Evolutionary conservation across 306 rosid species (phyloP), one percentile per base, ranked within the genome.

Genomic region (Amphicarpaea edgeworthii): DNA sequence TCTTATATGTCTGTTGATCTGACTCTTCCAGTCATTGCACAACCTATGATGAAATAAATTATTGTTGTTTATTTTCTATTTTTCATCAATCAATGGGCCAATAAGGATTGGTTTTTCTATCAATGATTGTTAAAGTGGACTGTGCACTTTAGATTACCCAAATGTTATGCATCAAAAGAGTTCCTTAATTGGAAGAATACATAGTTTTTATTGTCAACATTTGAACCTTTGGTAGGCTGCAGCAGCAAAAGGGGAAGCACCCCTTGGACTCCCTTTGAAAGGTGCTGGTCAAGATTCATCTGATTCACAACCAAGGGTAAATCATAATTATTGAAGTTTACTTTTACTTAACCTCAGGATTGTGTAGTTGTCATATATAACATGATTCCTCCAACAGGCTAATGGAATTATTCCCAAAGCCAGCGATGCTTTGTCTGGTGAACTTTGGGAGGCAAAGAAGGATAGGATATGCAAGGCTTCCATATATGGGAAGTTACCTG

Each of bases 171-270:
- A 10, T 24, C 30, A 34, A 37, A 65, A 30, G 5, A 16, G 47
- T 72, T 72, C 64, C 41, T 55, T 66, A 23, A 32, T 42, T 73
- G 66, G 23, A 72, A 30, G 54, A 49, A 6, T 43, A 38, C 75
- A 15, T 60, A 38, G 16, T 38, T 43, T 19, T 55, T 71, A 26
- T 8, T 64, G 58, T 43, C 50, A 58, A 76, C 78, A 64, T 80
- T 80, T 81, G 68, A 61, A 59, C 51, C 70, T 79, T 82, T 74
- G 70, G 61, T 88, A 96, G 99, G 99, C 99, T 60, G 99, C 99
- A 15, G 99, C 99, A 59, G 98, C 98, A 7, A 96, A 96, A 82
- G 99, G 99, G 19, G 99, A 96, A 86, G 99, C 99, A 71, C 99
- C 99, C 80, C 90, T 89, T 81, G 98, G 99, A 79, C 98, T 96